Percentiles rank a stretch among this genome's conserved stretches.
These are phyloP conservation scores for Lophiostoma macrostomum DNA, from an alignment of 495 filamentous ascomycete species.

Conservation along the genomic window DNA sequence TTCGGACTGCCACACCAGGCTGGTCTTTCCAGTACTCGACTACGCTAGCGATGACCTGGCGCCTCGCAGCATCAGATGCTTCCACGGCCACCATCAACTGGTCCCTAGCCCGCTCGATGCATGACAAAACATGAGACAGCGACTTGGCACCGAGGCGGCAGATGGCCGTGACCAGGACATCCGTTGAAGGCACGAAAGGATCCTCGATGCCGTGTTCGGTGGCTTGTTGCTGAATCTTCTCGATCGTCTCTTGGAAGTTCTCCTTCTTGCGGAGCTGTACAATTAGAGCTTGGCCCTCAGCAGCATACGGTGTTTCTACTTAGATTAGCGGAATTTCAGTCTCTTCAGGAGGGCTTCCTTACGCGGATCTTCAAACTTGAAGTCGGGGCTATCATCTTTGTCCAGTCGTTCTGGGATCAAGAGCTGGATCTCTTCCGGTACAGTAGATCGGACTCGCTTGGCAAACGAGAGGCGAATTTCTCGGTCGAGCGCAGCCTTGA, in stretches of 20 bases:
- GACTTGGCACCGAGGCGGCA: slow-evolving; percentile 92
- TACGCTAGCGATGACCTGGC: slow-evolving; percentile 86
- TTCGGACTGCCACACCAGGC: slow-evolving; percentile 86
- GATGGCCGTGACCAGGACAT: slow-evolving; percentile 88
- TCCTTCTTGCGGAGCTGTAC: slow-evolving; percentile 78
- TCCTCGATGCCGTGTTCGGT: slow-evolving; percentile 62
- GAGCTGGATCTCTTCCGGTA: slow-evolving; percentile 78
- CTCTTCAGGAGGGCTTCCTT: slow-evolving; percentile 40
- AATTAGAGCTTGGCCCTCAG: slow-evolving; percentile 75
- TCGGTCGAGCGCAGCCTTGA: slow-evolving; percentile 86
- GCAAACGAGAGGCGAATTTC: slow-evolving; percentile 96
- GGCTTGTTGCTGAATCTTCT: slow-evolving; percentile 73
- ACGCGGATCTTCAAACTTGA: slow-evolving; percentile 84
- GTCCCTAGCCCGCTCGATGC: slow-evolving; percentile 94
- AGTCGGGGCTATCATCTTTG: slow-evolving; percentile 79
- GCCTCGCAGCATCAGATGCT: slow-evolving; percentile 65
- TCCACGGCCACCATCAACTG: slow-evolving; percentile 75
- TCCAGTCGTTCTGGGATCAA: slow-evolving; percentile 85
- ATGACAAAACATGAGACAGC: slow-evolving; percentile 90
- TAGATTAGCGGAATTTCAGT: neutral
- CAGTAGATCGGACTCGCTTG: slow-evolving; percentile 88
- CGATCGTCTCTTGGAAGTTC: slow-evolving; percentile 73
- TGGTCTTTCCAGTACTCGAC: slow-evolving; percentile 92
- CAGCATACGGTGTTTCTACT: slow-evolving; percentile 72
- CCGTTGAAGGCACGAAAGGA: slow-evolving; percentile 76